Percentiles rank a stretch among this genome's conserved stretches.
These are phyloP conservation scores for Suillus weaverae DNA, from an alignment of 768 basidiomycete genomes.

Conservation along the genomic window DNA sequence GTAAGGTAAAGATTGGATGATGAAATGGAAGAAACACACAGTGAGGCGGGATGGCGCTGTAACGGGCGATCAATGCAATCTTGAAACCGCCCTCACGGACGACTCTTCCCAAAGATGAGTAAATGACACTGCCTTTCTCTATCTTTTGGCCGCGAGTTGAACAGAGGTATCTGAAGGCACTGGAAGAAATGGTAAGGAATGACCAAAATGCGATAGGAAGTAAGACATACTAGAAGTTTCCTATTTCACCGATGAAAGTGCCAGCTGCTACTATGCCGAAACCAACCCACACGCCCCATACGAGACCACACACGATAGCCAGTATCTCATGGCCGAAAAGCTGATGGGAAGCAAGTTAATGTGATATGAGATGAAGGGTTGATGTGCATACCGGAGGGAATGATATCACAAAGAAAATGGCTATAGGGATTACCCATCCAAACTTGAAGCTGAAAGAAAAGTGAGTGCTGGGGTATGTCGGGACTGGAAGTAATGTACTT, in stretches of 20 bases:
- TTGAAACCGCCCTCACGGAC: slow-evolving; percentile 89
- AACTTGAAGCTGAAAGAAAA: slow-evolving; percentile 41
- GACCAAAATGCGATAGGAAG: neutral
- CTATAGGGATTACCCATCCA: slow-evolving; percentile 82
- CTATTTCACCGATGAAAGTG: slow-evolving; percentile 83
- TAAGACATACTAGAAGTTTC: slow-evolving; percentile 77
- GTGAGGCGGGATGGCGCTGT: slow-evolving; percentile 85
- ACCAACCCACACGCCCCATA: slow-evolving; percentile 87
- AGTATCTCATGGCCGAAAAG: slow-evolving; percentile 93
- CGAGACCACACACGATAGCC: slow-evolving; percentile 82
- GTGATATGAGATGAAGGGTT: neutral
- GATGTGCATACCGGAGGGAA: slow-evolving; percentile 68
- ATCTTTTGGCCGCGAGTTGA: slow-evolving; percentile 71
- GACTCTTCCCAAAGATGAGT: slow-evolving; percentile 62
- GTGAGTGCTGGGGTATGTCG: neutral
- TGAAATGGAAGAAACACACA: slow-evolving; percentile 46
- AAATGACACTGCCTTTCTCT: slow-evolving; percentile 56
- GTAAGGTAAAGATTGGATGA: neutral
- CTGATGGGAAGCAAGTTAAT: slow-evolving; percentile 31
- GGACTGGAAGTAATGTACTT: slow-evolving; percentile 23
- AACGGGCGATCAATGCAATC: slow-evolving; percentile 72
- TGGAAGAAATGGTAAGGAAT: slow-evolving; percentile 29
- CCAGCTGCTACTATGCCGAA: slow-evolving; percentile 86
- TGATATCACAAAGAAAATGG: slow-evolving; percentile 77
- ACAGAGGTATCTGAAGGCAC: slow-evolving; percentile 85